Evolutionary conservation across 2,329 filamentous ascomycete species (phyloP).

Genomic region (Fusarium nanum): DNA sequence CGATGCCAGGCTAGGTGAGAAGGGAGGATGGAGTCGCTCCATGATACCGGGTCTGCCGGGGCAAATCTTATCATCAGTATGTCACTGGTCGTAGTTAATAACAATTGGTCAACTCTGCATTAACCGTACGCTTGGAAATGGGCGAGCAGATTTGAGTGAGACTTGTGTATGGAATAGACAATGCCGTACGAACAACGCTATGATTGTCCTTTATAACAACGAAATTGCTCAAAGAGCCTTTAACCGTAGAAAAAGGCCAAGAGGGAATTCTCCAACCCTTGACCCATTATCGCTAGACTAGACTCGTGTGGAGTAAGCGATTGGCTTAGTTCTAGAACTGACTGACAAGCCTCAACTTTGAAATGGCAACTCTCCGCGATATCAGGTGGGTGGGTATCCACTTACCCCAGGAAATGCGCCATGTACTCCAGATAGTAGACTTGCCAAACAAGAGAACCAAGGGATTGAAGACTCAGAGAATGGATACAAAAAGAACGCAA

Average conservation of each 20-base stretch:
- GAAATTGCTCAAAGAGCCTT: neutral
- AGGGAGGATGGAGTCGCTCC: neutral
- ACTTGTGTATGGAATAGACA: too few relatives aligned
- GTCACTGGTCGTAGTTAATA: too few relatives aligned
- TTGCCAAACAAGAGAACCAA: neutral
- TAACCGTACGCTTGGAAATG: too few relatives aligned
- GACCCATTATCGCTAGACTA: neutral
- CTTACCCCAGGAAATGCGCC: neutral
- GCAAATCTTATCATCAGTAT: neutral
- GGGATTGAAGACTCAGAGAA: neutral
- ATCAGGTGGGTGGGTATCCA: neutral
- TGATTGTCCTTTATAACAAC: neutral
- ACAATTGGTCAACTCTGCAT: too few relatives aligned
- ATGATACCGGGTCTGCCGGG: neutral
- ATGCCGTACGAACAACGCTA: too few relatives aligned
- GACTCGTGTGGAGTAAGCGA: neutral
- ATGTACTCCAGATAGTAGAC: neutral
- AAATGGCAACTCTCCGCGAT: slow-evolving; percentile 1
- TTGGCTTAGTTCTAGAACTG: neutral
- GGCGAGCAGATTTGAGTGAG: too few relatives aligned
- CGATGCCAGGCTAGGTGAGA: too few relatives aligned
- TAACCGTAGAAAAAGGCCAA: too few relatives aligned
- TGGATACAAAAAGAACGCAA: neutral
- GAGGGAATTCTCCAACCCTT: neutral
- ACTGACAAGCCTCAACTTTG: neutral